These are phyloP conservation scores for Paramecium sexaurelia DNA, from an alignment of 73 alveolate genomes.

Conservation along the genomic window DNA sequence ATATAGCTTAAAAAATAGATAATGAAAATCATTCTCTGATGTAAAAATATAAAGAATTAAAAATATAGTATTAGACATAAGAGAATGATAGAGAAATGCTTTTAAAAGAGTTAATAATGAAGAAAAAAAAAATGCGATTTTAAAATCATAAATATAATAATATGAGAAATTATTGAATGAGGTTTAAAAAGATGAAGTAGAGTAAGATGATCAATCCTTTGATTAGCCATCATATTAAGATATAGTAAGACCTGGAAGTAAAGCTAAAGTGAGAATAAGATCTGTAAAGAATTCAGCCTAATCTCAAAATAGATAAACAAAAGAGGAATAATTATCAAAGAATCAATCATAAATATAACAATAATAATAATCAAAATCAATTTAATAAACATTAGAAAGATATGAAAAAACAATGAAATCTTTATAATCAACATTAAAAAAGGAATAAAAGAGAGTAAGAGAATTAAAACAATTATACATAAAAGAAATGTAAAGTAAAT, in stretches of 20 bases:
- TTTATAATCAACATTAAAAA: constrained; percentile 41
- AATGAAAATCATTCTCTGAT: constrained; percentile 63
- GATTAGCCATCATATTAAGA: background rate
- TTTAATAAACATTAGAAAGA: background rate
- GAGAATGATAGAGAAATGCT: constrained; percentile 70
- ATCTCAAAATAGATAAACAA: background rate
- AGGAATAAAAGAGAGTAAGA: constrained; percentile 75
- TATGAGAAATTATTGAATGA: constrained; percentile 59
- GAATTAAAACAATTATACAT: constrained; percentile 71
- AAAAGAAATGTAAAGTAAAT: constrained; percentile 80
- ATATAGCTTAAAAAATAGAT: constrained; percentile 66
- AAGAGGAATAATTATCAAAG: background rate
- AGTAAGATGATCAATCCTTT: constrained; percentile 48
- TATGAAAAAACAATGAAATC: constrained; percentile 59
- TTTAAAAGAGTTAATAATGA: constrained; percentile 62
- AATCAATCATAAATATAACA: background rate
- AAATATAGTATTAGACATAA: constrained; percentile 60
- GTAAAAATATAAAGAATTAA: constrained; percentile 61
- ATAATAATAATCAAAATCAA: background rate
- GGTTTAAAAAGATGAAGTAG: constrained; percentile 53
- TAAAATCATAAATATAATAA: constrained; percentile 47
- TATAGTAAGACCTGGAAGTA: background rate
- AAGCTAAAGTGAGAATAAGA: constrained; percentile 45
- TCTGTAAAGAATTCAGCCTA: constrained; percentile 10
- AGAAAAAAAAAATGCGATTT: constrained; percentile 66